phyloP scores from a whole-genome alignment of 140 eudicot species.

The Bidens hawaiensis region DNA sequence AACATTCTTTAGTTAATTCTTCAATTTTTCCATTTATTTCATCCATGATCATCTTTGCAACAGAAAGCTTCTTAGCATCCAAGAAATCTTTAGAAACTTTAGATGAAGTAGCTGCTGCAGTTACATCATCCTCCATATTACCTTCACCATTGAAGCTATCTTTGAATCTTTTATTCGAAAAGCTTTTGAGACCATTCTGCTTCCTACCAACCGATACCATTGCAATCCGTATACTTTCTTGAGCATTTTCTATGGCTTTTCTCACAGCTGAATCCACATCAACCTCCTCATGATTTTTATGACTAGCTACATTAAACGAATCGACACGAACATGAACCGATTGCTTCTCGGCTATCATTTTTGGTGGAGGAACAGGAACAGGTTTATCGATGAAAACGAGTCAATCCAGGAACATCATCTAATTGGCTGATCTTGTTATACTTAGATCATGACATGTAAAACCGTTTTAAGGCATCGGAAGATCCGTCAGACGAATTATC shows the following conservation, averaged over 20 bases:
- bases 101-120: slow-evolving; percentile 11
- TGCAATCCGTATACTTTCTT: slow-evolving; percentile 72
- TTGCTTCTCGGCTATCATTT: slow-evolving; percentile 26
- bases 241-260: slow-evolving; percentile 77
- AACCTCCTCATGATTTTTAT: slow-evolving; percentile 37
- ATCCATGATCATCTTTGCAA: slow-evolving; percentile 24
- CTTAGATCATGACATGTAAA: slow-evolving; percentile 62
- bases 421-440: slow-evolving; percentile 46
- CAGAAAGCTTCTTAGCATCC: slow-evolving; percentile 20
- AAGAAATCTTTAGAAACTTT: slow-evolving; percentile 17
- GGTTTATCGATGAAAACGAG: slow-evolving; percentile 56
- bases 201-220: slow-evolving; percentile 70
- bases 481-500: slow-evolving; percentile 27
- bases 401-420: slow-evolving; percentile 55
- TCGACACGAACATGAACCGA: background rate
- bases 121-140: slow-evolving; percentile 12
- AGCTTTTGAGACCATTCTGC: slow-evolving; percentile 42
- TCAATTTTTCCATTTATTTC: slow-evolving; percentile 26
- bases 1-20: slow-evolving; percentile 29
- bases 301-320: slow-evolving; percentile 11
- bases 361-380: slow-evolving; percentile 1
- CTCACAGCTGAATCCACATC: slow-evolving; percentile 78
- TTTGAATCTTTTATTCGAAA: slow-evolving; percentile 32
- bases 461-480: slow-evolving; percentile 36
- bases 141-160: slow-evolving; percentile 30